phyloP scores from a whole-genome alignment of 192 early-diverging fungal genomes.

The Coemansia sp. region DNA sequence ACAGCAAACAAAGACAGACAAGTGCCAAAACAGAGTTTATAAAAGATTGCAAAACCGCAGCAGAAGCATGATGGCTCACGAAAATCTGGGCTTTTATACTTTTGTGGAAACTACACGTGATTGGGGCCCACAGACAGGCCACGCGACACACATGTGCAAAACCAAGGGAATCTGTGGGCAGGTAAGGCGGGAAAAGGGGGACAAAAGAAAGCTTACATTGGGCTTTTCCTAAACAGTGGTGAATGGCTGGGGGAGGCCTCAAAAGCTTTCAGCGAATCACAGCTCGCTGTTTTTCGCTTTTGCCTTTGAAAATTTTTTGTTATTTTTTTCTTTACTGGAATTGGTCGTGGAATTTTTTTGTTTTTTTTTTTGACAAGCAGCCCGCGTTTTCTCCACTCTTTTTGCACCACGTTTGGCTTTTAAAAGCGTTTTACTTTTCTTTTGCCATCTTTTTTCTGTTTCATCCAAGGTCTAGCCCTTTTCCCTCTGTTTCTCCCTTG shows the following conservation, averaged over 20 bases:
- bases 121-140: slow-evolving; percentile 4
- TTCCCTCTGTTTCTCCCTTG: not conserved
- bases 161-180: not conserved
- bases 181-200: not conserved
- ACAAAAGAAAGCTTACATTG: not conserved
- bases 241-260: too few relatives aligned
- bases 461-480: slow-evolving; percentile 3
- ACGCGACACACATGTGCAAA: not conserved
- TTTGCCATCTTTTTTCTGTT: not conserved
- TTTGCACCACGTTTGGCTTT: too few relatives aligned
- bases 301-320: slow-evolving; percentile 5
- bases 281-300: not conserved
- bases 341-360: not conserved
- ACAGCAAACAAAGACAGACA: not conserved
- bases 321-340: slow-evolving; percentile 13
- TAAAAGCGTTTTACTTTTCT: not conserved
- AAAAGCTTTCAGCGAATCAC: not conserved
- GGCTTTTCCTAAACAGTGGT: too few relatives aligned
- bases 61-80: too few relatives aligned
- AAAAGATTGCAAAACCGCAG: not conserved
- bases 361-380: not conserved
- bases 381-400: not conserved
- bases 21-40: not conserved
- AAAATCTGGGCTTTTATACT: not conserved
- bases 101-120: slow-evolving; percentile 7